Evolutionary conservation across 768 basidiomycete species (phyloP), one percentile per base, ranked within the genome.

Genomic region (Holtermannia corniformis): DNA sequence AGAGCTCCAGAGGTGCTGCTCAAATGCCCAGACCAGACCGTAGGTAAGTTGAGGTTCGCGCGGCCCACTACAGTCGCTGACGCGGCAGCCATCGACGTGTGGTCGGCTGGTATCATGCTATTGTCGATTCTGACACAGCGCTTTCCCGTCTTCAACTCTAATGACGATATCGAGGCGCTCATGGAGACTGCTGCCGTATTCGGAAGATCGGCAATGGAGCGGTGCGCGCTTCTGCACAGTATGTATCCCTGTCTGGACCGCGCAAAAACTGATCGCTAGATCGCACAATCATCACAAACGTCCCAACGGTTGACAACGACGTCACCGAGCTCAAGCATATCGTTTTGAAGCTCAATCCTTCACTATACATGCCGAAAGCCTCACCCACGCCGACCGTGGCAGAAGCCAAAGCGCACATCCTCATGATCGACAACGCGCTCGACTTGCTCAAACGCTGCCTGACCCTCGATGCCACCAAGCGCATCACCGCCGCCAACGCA

Each of bases 1-100:
- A 81, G 95, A 52, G 91, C 95, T 1, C 95, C 95, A 0, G 95
- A 99, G 64, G 93, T 99, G 2, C 73, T 99, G 32, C 71, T 99
- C 40, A 99, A 97, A 71, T 99, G 95, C 62, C 81, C 81, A 3
- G 85, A 89, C 62, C 95, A 99, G 73, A 84, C 83, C 7, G 89
- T 88, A 57, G 88, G 93, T 92, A 60, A 57, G 82, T 73, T 25
- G 52, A 25, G n/a, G n/a, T 45, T 32, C 37, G n/a, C 16, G 37
- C 47, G 46, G 41, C 49, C 16, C 47, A n/a, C 47, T 54, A 46
- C 61, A 7, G 23, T 24, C 7, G 20, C 25, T 49, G 11, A 24
- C 14, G 27, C 14, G 44, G 40, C 66, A 99, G 95, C 93, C 1
- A 85, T 97, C 66, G 95, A 99, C 62, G 81, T 97, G 44, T 99